Evolutionary conservation across 371 early-diverging fungal species (phyloP), one percentile per base, ranked within the genome.

Genomic region (Coemansia sp.): DNA sequence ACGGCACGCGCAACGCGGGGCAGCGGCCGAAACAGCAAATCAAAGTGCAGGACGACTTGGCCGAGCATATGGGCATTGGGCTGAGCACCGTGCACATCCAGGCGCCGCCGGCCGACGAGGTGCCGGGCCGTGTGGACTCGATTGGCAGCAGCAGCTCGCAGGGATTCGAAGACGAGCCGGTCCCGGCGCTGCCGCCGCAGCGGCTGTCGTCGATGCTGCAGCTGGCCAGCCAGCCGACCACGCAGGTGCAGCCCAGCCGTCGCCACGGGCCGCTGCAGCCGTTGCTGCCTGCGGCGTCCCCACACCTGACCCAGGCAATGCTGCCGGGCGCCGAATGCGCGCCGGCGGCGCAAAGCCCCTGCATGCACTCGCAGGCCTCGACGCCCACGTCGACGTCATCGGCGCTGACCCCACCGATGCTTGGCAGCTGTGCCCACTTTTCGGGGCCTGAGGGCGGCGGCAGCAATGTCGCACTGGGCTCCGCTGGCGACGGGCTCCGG

Each of bases 151-250:
- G 36, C 14, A 36, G 53, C 38, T 14, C 38, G 20, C 53, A 53
- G 9, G 38, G n/a, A 6, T 16, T 53, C 14, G 16, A 41, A 11
- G 52, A 51, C 34, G 51, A 59, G 40, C 14, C 38, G n/a, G 30
- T 59, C 4, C 41, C 60, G 5, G 41, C 9, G 2, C 16, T 59
- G 50, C 42, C 50, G 41, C 39, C 38, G 41, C 60, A 50, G 35
- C 40, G 42, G 8, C 52, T 51, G 35, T 32, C 60, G 4, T 50
- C 60, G 11, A 31, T 41, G 52, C 16, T 59, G 42, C 31, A 41
- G 41, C 34, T 59, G 10, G 16, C 31, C 42, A 51, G 20, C 35
- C 60, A 59, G 60, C 60, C 60, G 8, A 59, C 60, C 13, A 51
- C 52, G 5, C 40, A 32, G 4, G 36, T 59, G 2, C 51, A 40